Evolutionary conservation across 371 early-diverging fungal species (phyloP).

Genomic region (Mucor saturninus): DNA sequence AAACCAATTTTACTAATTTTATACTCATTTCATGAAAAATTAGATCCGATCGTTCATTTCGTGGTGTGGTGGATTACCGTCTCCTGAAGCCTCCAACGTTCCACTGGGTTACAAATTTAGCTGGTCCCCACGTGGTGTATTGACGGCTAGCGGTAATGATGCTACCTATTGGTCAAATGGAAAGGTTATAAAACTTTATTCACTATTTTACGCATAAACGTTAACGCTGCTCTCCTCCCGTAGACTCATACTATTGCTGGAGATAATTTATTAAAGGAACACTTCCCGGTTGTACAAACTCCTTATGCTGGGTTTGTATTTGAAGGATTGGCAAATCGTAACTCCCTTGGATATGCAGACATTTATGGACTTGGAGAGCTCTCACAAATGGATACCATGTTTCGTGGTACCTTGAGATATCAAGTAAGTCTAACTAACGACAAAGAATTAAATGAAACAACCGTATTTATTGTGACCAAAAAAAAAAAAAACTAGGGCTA

Average conservation of each 20-base stretch:
- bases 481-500: conserved; percentile 48
- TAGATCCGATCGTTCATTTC: conserved; percentile 81
- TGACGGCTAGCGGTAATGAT: conserved; percentile 83
- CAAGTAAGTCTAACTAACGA: conserved; percentile 38
- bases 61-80: conserved; percentile 93
- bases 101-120: conserved; percentile 92
- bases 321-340: conserved; percentile 87
- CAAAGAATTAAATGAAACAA: too few relatives aligned
- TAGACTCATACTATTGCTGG: conserved; percentile 66
- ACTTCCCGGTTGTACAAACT: conserved; percentile 67
- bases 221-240: neutral
- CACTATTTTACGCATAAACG: neutral
- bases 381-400: conserved; percentile 77
- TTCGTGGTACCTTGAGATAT: conserved; percentile 86
- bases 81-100: conserved; percentile 86
- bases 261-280: conserved; percentile 71
- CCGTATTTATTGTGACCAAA: neutral
- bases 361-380: conserved; percentile 70
- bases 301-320: conserved; percentile 82
- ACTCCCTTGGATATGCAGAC: conserved; percentile 72
- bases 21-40: neutral
- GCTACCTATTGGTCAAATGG: conserved; percentile 80
- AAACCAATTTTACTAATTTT: conserved; percentile 2
- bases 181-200: conserved; percentile 48
- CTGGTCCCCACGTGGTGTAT: conserved; percentile 88